These are phyloP conservation scores for Scheffersomyces cryptocercus DNA, from an alignment of 1,139 yeast genomes.

Conservation along the genomic window DNA sequence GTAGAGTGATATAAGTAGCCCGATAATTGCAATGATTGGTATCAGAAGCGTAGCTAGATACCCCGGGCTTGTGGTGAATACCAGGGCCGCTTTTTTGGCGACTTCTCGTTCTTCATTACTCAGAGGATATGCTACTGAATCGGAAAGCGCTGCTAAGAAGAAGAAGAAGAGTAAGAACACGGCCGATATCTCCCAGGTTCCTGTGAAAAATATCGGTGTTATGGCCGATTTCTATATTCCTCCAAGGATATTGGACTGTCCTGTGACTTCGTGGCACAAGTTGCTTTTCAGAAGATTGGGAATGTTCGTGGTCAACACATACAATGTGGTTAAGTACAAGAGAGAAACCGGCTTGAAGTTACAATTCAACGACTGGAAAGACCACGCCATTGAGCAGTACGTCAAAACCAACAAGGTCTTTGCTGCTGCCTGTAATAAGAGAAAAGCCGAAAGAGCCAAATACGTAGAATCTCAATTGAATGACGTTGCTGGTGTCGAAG, in stretches of 20 bases:
- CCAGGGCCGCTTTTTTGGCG: neutral
- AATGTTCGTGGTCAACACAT: slow-evolving; percentile 60
- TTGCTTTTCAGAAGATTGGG: slow-evolving; percentile 47
- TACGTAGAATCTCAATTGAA: slow-evolving; percentile 44
- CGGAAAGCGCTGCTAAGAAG: slow-evolving; percentile 13
- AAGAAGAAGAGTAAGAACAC: slow-evolving; percentile 18
- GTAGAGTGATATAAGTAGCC: too few relatives aligned
- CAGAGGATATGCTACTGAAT: slow-evolving; percentile 5
- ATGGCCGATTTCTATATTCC: slow-evolving; percentile 49
- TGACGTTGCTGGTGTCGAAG: slow-evolving; percentile 59
- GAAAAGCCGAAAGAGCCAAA: slow-evolving; percentile 35
- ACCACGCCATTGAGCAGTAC: slow-evolving; percentile 66
- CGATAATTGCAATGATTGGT: neutral
- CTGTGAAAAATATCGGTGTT: slow-evolving; percentile 42
- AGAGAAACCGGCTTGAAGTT: slow-evolving; percentile 66
- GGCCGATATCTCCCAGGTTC: slow-evolving; percentile 40
- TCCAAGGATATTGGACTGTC: slow-evolving; percentile 32
- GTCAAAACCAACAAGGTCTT: slow-evolving; percentile 69
- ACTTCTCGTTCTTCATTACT: neutral
- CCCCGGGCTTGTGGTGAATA: neutral
- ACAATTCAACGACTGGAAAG: slow-evolving; percentile 69
- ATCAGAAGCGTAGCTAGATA: neutral
- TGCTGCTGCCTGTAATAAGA: slow-evolving; percentile 49
- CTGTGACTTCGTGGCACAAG: slow-evolving; percentile 41
- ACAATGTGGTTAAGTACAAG: slow-evolving; percentile 63